A percentile compares a stretch with the other conserved stretches of the same genome.
These are phyloP conservation scores for Cyphellophora europaea DNA, from an alignment of 2,329 filamentous ascomycete genomes.

Conservation along the genomic window DNA sequence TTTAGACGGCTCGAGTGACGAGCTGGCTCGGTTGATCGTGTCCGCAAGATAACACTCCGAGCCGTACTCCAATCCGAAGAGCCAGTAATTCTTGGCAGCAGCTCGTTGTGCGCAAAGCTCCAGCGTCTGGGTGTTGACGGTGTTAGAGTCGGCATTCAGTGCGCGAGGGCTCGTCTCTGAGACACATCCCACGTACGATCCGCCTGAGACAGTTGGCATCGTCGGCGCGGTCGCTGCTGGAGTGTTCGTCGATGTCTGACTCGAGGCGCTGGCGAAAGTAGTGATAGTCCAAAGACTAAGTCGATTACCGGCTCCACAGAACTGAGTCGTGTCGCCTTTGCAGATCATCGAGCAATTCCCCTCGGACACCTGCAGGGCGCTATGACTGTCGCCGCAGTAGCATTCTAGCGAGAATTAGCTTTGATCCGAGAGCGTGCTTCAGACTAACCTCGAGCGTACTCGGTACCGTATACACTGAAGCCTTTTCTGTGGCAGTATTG, in stretches of 20 bases:
- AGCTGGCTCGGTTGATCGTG: constrained; percentile 7
- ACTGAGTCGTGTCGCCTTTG: constrained; percentile 19
- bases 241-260: too few species aligned
- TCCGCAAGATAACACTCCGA: constrained; percentile 26
- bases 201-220: too few species aligned
- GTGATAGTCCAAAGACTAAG: constrained; percentile 23
- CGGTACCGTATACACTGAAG: constrained; percentile 28
- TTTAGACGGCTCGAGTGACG: constrained; percentile 3
- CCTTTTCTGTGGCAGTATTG: constrained; percentile 15
- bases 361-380: constrained; percentile 8
- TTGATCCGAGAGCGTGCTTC: not conserved
- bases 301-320: constrained; percentile 20
- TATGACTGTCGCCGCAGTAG: constrained; percentile 23
- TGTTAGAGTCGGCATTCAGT: too few species aligned
- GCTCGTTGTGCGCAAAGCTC: constrained; percentile 12
- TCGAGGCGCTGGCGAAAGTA: too few species aligned
- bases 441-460: constrained; percentile 23
- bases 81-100: constrained; percentile 19
- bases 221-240: too few species aligned
- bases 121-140: too few species aligned
- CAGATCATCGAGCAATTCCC: constrained; percentile 15
- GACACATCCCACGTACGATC: too few species aligned
- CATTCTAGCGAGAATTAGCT: constrained; percentile 26
- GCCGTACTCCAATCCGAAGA: constrained; percentile 25
- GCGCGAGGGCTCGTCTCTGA: too few species aligned